Percentiles rank a stretch among this genome's conserved stretches.
phyloP scores from a whole-genome alignment of 139 green algal genomes.

The Edaphochlamys debaryana region DNA sequence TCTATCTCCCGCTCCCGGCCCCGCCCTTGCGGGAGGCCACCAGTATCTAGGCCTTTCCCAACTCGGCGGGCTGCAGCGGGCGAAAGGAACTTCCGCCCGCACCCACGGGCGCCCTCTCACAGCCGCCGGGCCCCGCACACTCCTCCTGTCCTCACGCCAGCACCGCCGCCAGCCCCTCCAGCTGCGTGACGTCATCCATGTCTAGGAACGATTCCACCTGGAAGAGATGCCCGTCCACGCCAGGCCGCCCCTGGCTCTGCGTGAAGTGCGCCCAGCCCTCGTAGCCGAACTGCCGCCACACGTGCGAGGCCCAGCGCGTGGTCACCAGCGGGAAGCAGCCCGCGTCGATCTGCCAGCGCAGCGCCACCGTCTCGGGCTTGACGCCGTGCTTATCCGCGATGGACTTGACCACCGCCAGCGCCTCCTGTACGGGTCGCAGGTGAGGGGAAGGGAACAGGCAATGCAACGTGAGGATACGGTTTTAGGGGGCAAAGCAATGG shows the following conservation, averaged over 20 bases:
- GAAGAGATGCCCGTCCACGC: conserved; percentile 61
- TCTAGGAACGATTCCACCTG: conserved; percentile 68
- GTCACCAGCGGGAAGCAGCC: conserved; percentile 61
- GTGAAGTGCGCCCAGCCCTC: conserved; percentile 15
- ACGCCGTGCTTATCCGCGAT: conserved; percentile 65
- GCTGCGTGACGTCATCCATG: conserved; percentile 45
- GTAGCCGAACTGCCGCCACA: conserved; percentile 59
- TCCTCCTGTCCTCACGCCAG: too few species aligned
- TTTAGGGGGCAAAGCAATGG: too few species aligned
- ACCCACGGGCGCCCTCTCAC: too few species aligned
- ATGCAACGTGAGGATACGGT: too few species aligned
- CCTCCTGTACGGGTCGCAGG: not conserved
- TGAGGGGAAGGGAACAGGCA: not conserved
- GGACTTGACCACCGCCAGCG: conserved; percentile 22
- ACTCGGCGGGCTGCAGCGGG: too few species aligned
- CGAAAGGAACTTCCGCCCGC: too few species aligned
- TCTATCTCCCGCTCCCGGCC: too few species aligned
- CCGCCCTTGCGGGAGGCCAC: too few species aligned
- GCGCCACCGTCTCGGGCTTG: conserved; percentile 58
- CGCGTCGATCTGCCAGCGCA: conserved; percentile 66
- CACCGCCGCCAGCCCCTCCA: conserved; percentile 44
- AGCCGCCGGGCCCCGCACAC: too few species aligned
- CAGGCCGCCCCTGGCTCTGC: conserved; percentile 15
- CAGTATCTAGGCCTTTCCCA: too few species aligned
- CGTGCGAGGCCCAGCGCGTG: conserved; percentile 42